Percentiles rank a stretch among this genome's conserved stretches.
Evolutionary conservation across 352 stramenopile species (phyloP).

Genomic region (Pythium inflatum): DNA sequence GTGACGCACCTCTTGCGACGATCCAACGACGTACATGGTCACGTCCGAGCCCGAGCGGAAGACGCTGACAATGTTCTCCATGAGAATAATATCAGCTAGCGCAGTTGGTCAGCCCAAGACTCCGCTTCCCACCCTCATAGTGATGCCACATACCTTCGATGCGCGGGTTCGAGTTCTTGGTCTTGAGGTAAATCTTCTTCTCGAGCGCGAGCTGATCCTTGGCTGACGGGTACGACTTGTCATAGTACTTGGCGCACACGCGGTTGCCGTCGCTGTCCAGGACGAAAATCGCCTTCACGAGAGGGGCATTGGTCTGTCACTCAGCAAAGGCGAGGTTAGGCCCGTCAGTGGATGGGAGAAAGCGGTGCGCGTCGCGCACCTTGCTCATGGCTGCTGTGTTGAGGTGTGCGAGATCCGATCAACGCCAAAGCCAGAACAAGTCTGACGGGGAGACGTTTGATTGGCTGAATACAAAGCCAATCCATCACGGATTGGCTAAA

Average conservation of each 20-base stretch:
- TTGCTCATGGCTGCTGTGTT: constrained; percentile 59
- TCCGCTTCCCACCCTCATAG: not conserved
- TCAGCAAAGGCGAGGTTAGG: not conserved
- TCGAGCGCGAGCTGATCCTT: constrained; percentile 89
- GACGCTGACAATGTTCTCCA: constrained; percentile 92
- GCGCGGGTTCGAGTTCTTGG: constrained; percentile 86
- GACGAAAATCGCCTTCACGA: constrained; percentile 89
- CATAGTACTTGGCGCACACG: constrained; percentile 93
- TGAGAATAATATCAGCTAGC: constrained; percentile 85
- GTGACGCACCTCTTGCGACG: constrained; percentile 62
- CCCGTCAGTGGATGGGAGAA: not conserved
- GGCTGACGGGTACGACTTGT: constrained; percentile 84
- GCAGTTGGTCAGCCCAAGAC: too few relatives aligned
- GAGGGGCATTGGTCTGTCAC: constrained; percentile 61
- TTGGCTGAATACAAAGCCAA: constrained; percentile 40
- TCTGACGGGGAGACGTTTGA: constrained; percentile 54
- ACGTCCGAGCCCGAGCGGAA: constrained; percentile 87
- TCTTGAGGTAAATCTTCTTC: constrained; percentile 91
- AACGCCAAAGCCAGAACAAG: not conserved
- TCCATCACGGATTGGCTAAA: constrained; percentile 5
- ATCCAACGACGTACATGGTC: constrained; percentile 90
- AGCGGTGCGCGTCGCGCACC: constrained; percentile 38
- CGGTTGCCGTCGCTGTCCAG: constrained; percentile 88
- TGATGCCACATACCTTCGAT: constrained; percentile 61
- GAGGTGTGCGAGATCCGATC: constrained; percentile 7